Evolutionary conservation across 495 filamentous ascomycete species (phyloP), one percentile per base, ranked within the genome.

Genomic region (Collariella sp.): DNA sequence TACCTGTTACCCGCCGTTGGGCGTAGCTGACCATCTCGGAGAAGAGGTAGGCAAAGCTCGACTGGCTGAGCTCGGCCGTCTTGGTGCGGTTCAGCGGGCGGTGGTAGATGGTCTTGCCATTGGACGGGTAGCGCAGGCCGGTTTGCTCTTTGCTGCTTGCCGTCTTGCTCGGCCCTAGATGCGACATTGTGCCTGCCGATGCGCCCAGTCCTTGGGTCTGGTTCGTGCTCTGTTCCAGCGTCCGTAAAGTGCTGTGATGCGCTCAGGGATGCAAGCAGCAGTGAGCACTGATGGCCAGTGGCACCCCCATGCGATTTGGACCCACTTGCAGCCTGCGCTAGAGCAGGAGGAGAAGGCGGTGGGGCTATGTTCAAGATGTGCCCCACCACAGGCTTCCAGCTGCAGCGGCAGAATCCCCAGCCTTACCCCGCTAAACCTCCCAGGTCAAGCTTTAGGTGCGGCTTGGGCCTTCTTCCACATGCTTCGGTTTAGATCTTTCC

Each of bases 61-160:
- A 83, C 51, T 93, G 85, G 69, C 88, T 94, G 55, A 93, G 79
- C 74, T 97, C 90, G 24, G 87, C 77, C 57, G 84, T 87, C 64
- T 86, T 86, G 64, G 81, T 87, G 49, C 93, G 86, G 68, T 95
- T 95, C 43, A 97, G 76, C 56, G 95, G 88, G 50, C 94, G 82
- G 78, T 97, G 89, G 72, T 97, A 99, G 71, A 99, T 96, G 46
- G 90, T 96, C 71, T 96, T 96, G 71, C 88, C 88, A 66, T 85
- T 93, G 23, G 87, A 86, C n/a, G 93, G 90, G 61, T 95, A 88
- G 55, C 90, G 86, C 46, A 98, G 86, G n/a, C 86, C 88, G 2
- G 52, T 24, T 41, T 52, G 43, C 36, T 38, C 44, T 33, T 50
- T 61, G 52, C 52, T 55, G 52, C 46, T 58, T 3, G 49, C 55